Evolutionary conservation across 148 eudicot genomes (phyloP).

Genomic region (Rhododendron kiyosumense): DNA sequence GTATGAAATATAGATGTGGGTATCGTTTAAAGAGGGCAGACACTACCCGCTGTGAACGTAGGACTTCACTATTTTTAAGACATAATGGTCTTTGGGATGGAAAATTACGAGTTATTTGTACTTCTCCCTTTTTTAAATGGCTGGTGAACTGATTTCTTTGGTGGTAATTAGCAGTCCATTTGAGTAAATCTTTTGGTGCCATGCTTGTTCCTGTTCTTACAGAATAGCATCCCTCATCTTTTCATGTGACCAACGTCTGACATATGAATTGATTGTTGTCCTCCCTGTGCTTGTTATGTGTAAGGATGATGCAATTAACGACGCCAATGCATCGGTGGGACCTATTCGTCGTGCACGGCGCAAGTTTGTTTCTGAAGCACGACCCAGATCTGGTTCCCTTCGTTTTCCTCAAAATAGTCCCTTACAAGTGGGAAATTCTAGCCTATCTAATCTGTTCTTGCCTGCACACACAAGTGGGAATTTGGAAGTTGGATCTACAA

Average conservation of each 20-base stretch:
- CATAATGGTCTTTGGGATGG: not conserved
- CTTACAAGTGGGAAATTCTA: conserved; percentile 15
- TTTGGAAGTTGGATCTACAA: conserved; percentile 30
- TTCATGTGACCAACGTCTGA: not conserved
- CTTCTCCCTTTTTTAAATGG: too few species aligned
- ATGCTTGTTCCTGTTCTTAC: not conserved
- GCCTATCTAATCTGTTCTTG: conserved; percentile 22
- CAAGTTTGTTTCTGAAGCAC: conserved; percentile 51
- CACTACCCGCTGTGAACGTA: not conserved
- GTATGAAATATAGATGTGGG: not conserved
- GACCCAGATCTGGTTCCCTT: conserved; percentile 37
- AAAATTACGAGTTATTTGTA: not conserved
- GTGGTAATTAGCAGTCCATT: not conserved
- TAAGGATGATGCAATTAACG: conserved; percentile 27
- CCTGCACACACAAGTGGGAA: conserved; percentile 28
- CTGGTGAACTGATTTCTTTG: not conserved
- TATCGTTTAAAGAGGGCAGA: not conserved
- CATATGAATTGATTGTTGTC: not conserved
- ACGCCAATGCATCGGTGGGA: conserved; percentile 61
- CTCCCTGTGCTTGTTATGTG: conserved; percentile 25
- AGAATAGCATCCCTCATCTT: not conserved
- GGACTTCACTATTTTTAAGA: not conserved
- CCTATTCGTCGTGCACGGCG: conserved; percentile 60
- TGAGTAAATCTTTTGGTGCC: not conserved
- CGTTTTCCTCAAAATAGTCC: conserved; percentile 31